Percentiles rank a stretch among this genome's conserved stretches.
Evolutionary conservation across 345 rosid genomes (phyloP).

Genomic region (Rhizophora apiculata): DNA sequence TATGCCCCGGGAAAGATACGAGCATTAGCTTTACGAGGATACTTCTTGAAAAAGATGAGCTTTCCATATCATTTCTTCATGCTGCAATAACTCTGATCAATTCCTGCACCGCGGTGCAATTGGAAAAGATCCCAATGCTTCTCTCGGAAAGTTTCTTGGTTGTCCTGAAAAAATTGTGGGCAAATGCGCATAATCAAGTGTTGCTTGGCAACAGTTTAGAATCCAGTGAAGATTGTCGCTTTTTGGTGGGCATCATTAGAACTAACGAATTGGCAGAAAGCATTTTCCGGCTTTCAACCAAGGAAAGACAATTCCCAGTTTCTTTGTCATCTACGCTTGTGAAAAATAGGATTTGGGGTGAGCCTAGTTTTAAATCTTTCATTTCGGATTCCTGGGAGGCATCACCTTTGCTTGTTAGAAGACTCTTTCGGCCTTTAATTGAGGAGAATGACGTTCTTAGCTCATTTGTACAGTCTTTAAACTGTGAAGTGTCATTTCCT

Average conservation of each 20-base stretch:
- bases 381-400: slow-evolving; percentile 43
- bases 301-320: slow-evolving; percentile 7
- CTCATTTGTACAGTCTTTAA: slow-evolving; percentile 25
- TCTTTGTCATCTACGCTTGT: slow-evolving; percentile 20
- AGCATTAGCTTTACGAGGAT: slow-evolving; percentile 18
- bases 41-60: slow-evolving; percentile 28
- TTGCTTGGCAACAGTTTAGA: slow-evolving; percentile 19
- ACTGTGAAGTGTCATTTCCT: slow-evolving; percentile 22
- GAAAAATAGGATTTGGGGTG: slow-evolving; percentile 27
- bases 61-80: slow-evolving; percentile 31
- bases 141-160: slow-evolving; percentile 28
- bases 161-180: slow-evolving; percentile 39
- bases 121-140: slow-evolving; percentile 35
- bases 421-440: slow-evolving; percentile 15
- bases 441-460: slow-evolving; percentile 32
- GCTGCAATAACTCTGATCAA: slow-evolving; percentile 40
- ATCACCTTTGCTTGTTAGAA: slow-evolving; percentile 37
- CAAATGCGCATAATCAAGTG: slow-evolving; percentile 32
- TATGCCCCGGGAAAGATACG: slow-evolving; percentile 22
- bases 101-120: slow-evolving; percentile 33
- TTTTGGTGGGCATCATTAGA: slow-evolving; percentile 26
- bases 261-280: slow-evolving; percentile 45
- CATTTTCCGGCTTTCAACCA: slow-evolving; percentile 49
- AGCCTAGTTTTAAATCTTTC: slow-evolving; percentile 36
- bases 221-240: slow-evolving; percentile 10